Conservation (phyloP, 352 stramenopile genomes). For the Pythium brassicae region DNA sequence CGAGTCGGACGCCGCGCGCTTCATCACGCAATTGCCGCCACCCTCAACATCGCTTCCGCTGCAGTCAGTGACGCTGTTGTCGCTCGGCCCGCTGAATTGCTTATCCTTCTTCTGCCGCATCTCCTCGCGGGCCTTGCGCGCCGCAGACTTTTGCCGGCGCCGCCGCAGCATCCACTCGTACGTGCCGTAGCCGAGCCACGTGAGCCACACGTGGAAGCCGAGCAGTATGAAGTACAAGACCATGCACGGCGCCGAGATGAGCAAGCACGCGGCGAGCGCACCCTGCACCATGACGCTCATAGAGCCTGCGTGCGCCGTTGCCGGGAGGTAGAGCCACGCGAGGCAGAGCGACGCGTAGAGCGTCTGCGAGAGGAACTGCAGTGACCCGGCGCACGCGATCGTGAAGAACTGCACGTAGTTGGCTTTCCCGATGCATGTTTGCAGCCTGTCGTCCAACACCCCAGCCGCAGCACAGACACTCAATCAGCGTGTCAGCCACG, state of each 20-base stretch:
- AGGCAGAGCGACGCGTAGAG: slow-evolving; percentile 44
- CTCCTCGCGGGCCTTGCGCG: slow-evolving; percentile 21
- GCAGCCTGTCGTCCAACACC: slow-evolving; percentile 32
- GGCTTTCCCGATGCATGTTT: slow-evolving; percentile 76
- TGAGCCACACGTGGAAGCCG: slow-evolving; percentile 78
- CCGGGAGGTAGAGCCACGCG: slow-evolving; percentile 48
- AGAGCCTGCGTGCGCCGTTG: slow-evolving; percentile 14
- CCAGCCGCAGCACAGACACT: not conserved
- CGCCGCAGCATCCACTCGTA: slow-evolving; percentile 88
- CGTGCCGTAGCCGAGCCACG: slow-evolving; percentile 75
- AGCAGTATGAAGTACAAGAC: slow-evolving; percentile 85
- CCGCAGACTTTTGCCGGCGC: slow-evolving; percentile 60
- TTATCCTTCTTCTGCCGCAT: slow-evolving; percentile 11
- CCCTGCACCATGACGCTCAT: slow-evolving; percentile 34
- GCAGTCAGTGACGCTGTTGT: slow-evolving; percentile 4
- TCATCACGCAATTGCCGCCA: not conserved
- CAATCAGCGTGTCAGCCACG: not conserved
- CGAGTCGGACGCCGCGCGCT: slow-evolving; percentile 7
- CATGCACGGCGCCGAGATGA: slow-evolving; percentile 74
- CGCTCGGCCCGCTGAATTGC: slow-evolving; percentile 12
- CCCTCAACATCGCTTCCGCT: not conserved
- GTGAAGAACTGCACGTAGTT: slow-evolving; percentile 89
- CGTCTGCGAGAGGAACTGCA: slow-evolving; percentile 69
- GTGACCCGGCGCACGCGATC: slow-evolving; percentile 49
- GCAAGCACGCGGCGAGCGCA: slow-evolving; percentile 41